phyloP scores from a whole-genome alignment of 2,329 filamentous ascomycete genomes.

The Claviceps pazoutovae region DNA sequence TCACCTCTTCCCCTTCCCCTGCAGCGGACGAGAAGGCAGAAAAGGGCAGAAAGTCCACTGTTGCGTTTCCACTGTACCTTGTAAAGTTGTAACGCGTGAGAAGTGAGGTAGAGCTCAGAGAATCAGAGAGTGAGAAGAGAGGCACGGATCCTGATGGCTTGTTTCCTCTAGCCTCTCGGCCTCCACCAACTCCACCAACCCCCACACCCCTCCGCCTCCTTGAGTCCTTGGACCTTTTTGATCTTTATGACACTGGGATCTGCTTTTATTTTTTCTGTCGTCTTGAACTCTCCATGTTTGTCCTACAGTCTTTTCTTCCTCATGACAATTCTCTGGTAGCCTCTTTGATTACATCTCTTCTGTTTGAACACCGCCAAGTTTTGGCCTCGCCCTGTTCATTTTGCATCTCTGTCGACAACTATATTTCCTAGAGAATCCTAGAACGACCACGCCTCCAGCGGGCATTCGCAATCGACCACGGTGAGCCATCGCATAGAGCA shows the following conservation, averaged over 20 bases:
- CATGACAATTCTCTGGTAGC: slow-evolving; percentile 1
- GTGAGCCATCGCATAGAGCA: background rate
- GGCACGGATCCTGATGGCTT: too few species aligned
- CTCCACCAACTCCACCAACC: slow-evolving; percentile 2
- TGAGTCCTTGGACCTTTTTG: slow-evolving; percentile 1
- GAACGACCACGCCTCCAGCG: slow-evolving; percentile 1
- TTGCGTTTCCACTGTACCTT: background rate
- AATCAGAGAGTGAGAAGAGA: too few species aligned
- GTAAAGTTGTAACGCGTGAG: background rate
- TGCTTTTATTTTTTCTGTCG: background rate
- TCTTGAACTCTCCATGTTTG: background rate
- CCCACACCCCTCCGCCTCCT: background rate
- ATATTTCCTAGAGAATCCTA: background rate
- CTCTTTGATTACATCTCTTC: background rate
- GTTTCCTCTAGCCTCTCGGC: background rate
- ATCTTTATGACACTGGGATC: background rate
- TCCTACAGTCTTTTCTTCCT: slow-evolving; percentile 2
- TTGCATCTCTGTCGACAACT: too few species aligned
- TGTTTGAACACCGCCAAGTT: background rate
- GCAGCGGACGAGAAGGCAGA: background rate
- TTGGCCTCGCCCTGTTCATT: background rate
- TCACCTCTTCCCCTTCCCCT: background rate
- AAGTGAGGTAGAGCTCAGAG: background rate
- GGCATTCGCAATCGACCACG: background rate
- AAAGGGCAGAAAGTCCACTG: background rate